These are phyloP conservation scores for Coprinopsis cinerea DNA, from an alignment of 768 basidiomycete genomes.

Conservation along the genomic window DNA sequence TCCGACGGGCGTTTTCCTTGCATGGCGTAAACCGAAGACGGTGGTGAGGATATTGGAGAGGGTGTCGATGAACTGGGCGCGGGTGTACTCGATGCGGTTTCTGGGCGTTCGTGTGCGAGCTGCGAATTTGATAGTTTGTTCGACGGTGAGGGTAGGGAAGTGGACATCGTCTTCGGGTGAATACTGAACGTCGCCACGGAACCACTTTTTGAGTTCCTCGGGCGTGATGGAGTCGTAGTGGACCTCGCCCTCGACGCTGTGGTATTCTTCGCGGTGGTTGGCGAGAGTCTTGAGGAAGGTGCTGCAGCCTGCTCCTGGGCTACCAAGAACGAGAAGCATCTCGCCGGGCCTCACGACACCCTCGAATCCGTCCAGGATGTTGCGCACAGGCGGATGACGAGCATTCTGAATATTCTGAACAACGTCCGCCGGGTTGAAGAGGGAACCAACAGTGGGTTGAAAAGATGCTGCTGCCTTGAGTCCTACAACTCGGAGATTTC, in stretches of 20 bases:
- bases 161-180: constrained; percentile 84
- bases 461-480: constrained; percentile 48
- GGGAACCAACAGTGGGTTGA: constrained; percentile 55
- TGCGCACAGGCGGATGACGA: constrained; percentile 58
- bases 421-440: constrained; percentile 46
- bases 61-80: constrained; percentile 36
- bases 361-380: constrained; percentile 59
- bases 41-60: constrained; percentile 52
- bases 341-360: constrained; percentile 65
- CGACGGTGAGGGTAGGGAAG: constrained; percentile 78
- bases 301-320: constrained; percentile 80
- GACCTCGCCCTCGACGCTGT: constrained; percentile 63
- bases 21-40: constrained; percentile 73
- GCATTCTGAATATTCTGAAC: constrained; percentile 38
- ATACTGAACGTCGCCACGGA: constrained; percentile 77
- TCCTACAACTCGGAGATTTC: constrained; percentile 55
- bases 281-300: constrained; percentile 79
- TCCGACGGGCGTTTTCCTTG: constrained; percentile 68
- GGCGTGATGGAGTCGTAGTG: constrained; percentile 74
- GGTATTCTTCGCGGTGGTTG: constrained; percentile 66
- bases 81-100: constrained; percentile 37
- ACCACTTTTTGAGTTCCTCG: constrained; percentile 53
- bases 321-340: constrained; percentile 81
- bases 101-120: constrained; percentile 63
- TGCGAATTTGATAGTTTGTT: constrained; percentile 69